Conservation (phyloP, 495 filamentous ascomycete genomes). For the Zalerion maritima region DNA sequence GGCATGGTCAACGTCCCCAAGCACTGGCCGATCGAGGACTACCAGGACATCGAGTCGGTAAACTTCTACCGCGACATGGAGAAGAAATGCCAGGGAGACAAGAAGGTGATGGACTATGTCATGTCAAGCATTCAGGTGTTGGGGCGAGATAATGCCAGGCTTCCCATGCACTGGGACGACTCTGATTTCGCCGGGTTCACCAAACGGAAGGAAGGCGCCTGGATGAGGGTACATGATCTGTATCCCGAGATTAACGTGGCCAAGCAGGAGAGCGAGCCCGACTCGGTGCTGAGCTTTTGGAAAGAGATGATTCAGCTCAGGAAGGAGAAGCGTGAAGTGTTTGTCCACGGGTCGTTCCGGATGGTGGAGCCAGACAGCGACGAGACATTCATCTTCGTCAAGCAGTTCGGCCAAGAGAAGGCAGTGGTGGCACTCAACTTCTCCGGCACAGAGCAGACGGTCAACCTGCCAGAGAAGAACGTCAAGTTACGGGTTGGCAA, state of each 20-base stretch:
- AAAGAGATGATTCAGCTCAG: constrained; percentile 25
- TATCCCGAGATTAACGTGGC: constrained; percentile 37
- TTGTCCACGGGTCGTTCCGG: constrained; percentile 32
- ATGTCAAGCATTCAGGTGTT: constrained; percentile 41
- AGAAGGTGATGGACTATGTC: constrained; percentile 36
- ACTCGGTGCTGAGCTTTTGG: constrained; percentile 34
- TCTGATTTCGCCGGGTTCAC: constrained; percentile 36
- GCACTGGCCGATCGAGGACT: constrained; percentile 50
- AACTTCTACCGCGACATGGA: constrained; percentile 42
- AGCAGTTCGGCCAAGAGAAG: constrained; percentile 9
- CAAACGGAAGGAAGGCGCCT: constrained; percentile 23
- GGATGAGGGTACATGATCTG: constrained; percentile 45
- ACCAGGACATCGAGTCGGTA: constrained; percentile 55
- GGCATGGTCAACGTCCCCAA: constrained; percentile 59
- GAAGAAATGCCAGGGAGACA: constrained; percentile 13
- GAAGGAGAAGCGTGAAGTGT: constrained; percentile 24
- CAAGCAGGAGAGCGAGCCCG: constrained; percentile 22
- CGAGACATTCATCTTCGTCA: constrained; percentile 30
- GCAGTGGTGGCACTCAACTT: too few species aligned
- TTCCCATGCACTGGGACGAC: constrained; percentile 49
- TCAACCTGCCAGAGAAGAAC: constrained; percentile 9
- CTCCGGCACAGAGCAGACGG: constrained; percentile 13
- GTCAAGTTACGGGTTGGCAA: constrained; percentile 13
- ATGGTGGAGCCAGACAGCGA: constrained; percentile 22
- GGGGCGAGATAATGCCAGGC: constrained; percentile 38